A percentile compares a stretch with the other conserved stretches of the same genome.
Conservation (phyloP, 352 stramenopile species). For the Pythium rhizo-oryzae region DNA sequence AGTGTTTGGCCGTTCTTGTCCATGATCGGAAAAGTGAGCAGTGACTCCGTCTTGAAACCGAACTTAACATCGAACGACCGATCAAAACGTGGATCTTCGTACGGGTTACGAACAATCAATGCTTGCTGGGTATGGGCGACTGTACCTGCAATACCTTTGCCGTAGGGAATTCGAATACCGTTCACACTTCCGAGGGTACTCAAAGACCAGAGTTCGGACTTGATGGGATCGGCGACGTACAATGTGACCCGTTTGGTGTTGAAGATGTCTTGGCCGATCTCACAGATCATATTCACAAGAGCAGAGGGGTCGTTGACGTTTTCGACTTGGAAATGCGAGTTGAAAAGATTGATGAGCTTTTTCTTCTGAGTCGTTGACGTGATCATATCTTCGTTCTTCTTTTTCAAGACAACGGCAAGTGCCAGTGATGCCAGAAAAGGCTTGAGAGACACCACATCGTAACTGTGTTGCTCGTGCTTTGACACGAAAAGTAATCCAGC, state of each 20-base stretch:
- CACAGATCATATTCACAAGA: constrained; percentile 74
- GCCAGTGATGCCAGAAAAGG: constrained; percentile 54
- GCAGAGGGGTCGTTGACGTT: constrained; percentile 71
- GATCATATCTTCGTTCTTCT: constrained; percentile 61
- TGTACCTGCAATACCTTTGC: constrained; percentile 73
- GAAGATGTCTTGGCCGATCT: constrained; percentile 69
- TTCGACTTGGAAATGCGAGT: constrained; percentile 66
- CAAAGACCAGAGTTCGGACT: constrained; percentile 74
- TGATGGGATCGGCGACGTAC: constrained; percentile 77
- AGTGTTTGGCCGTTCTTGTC: constrained; percentile 69
- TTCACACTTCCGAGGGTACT: constrained; percentile 73
- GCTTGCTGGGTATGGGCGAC: constrained; percentile 61
- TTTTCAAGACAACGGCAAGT: constrained; percentile 48
- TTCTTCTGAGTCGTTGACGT: constrained; percentile 66
- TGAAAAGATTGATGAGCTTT: constrained; percentile 70
- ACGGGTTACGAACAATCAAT: constrained; percentile 67
- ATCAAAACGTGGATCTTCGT: constrained; percentile 83
- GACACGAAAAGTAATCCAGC: constrained; percentile 54
- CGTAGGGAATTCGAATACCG: constrained; percentile 73
- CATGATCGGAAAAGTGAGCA: constrained; percentile 74
- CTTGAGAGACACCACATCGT: constrained; percentile 40
- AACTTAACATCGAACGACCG: constrained; percentile 79
- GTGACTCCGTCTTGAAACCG: constrained; percentile 81
- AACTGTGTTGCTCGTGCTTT: constrained; percentile 10
- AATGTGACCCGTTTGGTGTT: constrained; percentile 69